phyloP scores from a whole-genome alignment of 352 stramenopile genomes.

The Elongisporangium undulatum region DNA sequence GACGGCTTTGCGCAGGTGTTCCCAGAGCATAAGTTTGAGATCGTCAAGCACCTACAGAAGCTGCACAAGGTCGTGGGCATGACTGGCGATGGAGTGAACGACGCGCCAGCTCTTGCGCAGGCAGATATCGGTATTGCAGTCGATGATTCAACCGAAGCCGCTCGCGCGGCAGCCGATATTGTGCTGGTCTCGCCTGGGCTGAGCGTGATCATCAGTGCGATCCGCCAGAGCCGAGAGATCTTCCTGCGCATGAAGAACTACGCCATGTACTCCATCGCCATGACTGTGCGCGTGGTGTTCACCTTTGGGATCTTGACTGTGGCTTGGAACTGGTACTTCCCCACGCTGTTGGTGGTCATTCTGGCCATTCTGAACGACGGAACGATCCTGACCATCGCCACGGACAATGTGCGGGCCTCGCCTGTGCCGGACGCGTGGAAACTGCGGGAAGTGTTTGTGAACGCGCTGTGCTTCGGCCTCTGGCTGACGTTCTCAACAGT shows the following conservation, averaged over 20 bases:
- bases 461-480: constrained; percentile 59
- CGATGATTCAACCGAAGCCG: constrained; percentile 85
- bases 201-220: constrained; percentile 86
- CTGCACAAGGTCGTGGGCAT: constrained; percentile 80
- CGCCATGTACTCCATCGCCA: constrained; percentile 89
- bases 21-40: constrained; percentile 91
- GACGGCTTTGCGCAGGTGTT: constrained; percentile 94
- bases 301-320: constrained; percentile 87
- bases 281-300: constrained; percentile 87
- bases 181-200: constrained; percentile 87
- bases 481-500: constrained; percentile 66
- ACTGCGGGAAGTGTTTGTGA: constrained; percentile 65
- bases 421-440: constrained; percentile 68
- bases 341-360: constrained; percentile 86
- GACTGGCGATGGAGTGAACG: constrained; percentile 91
- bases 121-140: constrained; percentile 92
- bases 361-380: constrained; percentile 90
- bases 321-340: constrained; percentile 85
- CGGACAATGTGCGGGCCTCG: constrained; percentile 67
- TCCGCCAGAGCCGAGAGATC: constrained; percentile 85
- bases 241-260: constrained; percentile 92
- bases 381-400: constrained; percentile 78
- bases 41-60: constrained; percentile 87
- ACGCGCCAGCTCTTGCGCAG: constrained; percentile 86
- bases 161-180: constrained; percentile 86